A percentile compares a stretch with the other conserved stretches of the same genome.
Evolutionary conservation across 78 protist species (phyloP).

Genomic region (Protostelium mycophagum): DNA sequence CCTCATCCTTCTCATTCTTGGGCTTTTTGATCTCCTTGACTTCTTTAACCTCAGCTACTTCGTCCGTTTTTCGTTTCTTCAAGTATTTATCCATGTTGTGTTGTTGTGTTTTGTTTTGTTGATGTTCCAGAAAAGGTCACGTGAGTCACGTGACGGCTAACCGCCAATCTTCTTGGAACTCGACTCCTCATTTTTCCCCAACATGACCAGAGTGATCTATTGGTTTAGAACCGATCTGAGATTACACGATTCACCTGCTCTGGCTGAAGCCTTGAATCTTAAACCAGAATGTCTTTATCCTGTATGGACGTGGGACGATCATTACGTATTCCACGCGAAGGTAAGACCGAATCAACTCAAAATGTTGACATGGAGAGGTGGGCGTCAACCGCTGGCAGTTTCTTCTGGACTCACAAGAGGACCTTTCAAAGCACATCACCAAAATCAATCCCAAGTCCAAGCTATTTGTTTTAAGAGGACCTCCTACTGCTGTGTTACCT

Average conservation of each 20-base stretch:
- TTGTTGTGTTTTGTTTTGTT: no score
- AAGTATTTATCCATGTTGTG: no score
- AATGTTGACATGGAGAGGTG: neutral
- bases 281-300: neutral
- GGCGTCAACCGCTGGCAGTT: neutral
- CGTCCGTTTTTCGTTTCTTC: neutral
- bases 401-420: neutral
- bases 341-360: neutral
- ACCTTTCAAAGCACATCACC: neutral
- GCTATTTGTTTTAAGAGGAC: neutral
- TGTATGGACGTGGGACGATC: slow-evolving; percentile 4
- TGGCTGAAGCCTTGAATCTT: neutral
- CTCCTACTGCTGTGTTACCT: neutral
- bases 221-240: slow-evolving; percentile 7
- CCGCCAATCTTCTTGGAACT: no score
- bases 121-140: no score
- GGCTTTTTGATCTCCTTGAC: neutral
- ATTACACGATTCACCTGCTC: slow-evolving; percentile 7
- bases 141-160: no score
- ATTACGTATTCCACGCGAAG: neutral
- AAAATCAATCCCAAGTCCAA: neutral
- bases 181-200: no score
- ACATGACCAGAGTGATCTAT: neutral
- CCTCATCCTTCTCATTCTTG: no score
- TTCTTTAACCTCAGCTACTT: neutral